These are phyloP conservation scores for Xylaria cubensis DNA, from an alignment of 495 filamentous ascomycete species.

Conservation along the genomic window DNA sequence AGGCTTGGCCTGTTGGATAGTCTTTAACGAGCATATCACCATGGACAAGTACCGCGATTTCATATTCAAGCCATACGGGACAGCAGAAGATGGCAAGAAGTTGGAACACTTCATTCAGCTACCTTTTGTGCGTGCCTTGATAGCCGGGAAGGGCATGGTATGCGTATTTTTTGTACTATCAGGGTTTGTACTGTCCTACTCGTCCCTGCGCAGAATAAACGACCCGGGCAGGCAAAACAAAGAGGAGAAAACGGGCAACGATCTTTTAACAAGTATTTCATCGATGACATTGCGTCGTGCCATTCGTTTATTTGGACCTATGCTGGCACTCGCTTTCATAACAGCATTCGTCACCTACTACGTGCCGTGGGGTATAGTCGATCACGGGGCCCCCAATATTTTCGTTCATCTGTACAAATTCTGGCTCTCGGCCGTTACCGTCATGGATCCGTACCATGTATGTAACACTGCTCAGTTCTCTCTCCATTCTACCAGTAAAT, in stretches of 20 bases:
- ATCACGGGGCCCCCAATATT: constrained; percentile 20
- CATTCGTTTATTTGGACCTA: constrained; percentile 24
- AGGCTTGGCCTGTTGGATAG: constrained; percentile 23
- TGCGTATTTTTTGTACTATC: constrained; percentile 22
- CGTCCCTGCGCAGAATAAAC: constrained; percentile 22
- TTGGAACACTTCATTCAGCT: constrained; percentile 24
- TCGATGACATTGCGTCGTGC: constrained; percentile 24
- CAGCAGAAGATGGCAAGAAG: constrained; percentile 10
- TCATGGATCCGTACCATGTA: constrained; percentile 22
- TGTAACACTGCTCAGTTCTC: constrained; percentile 14
- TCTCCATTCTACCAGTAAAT: no score
- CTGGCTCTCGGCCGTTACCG: constrained; percentile 22
- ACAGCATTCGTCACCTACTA: constrained; percentile 21
- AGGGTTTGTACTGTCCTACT: constrained; percentile 21
- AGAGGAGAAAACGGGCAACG: constrained; percentile 14
- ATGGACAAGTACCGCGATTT: constrained; percentile 19
- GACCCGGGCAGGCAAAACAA: constrained; percentile 10
- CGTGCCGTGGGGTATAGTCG: constrained; percentile 12
- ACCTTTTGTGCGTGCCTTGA: constrained; percentile 12
- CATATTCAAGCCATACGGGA: constrained; percentile 23
- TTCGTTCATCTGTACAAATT: constrained; percentile 16
- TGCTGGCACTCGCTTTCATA: constrained; percentile 20
- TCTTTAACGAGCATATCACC: constrained; percentile 22
- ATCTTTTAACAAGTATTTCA: constrained; percentile 15
- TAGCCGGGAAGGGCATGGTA: constrained; percentile 24